Evolutionary conservation across 2,329 filamentous ascomycete species (phyloP).

Genomic region (Fusarium sp.): DNA sequence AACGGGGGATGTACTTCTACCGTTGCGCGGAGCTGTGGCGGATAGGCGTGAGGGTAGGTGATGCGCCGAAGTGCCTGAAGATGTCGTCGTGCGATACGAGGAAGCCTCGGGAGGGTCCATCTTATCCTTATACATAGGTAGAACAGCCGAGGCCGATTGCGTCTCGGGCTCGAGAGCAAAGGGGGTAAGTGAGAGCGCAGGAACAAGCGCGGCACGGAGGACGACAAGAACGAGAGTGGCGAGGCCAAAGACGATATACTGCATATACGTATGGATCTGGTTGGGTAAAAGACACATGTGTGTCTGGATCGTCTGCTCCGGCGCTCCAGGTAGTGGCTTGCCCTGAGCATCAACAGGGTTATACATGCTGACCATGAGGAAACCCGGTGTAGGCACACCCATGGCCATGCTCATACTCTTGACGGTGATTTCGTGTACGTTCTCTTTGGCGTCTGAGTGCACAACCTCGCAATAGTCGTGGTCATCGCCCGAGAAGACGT

Average conservation of each 20-base stretch:
- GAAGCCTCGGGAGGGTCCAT: slow-evolving; percentile 58
- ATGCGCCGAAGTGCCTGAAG: slow-evolving; percentile 47
- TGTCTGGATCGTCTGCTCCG: slow-evolving; percentile 80
- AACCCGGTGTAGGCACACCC: slow-evolving; percentile 90
- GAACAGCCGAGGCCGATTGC: slow-evolving; percentile 37
- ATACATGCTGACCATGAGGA: slow-evolving; percentile 90
- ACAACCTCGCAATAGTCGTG: slow-evolving; percentile 97
- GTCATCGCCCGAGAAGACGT: slow-evolving; percentile 95
- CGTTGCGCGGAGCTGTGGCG: slow-evolving; percentile 38
- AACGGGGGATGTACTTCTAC: slow-evolving; percentile 41
- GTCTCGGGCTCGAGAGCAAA: slow-evolving; percentile 66
- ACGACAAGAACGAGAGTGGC: slow-evolving; percentile 66
- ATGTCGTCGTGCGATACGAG: slow-evolving; percentile 33
- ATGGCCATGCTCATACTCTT: slow-evolving; percentile 97
- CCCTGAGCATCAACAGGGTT: slow-evolving; percentile 83
- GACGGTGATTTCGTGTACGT: slow-evolving; percentile 88
- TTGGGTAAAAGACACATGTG: slow-evolving; percentile 93
- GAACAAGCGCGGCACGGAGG: slow-evolving; percentile 70
- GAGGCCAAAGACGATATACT: slow-evolving; percentile 77
- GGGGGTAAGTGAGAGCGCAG: slow-evolving; percentile 66
- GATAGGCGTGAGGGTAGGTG: slow-evolving; percentile 46
- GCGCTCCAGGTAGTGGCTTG: slow-evolving; percentile 61
- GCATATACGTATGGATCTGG: slow-evolving; percentile 86
- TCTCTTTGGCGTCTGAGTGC: slow-evolving; percentile 78
- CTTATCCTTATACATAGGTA: slow-evolving; percentile 69